These are phyloP conservation scores for Sclerotinia glacialis DNA, from an alignment of 2,329 filamentous ascomycete species.

Conservation along the genomic window DNA sequence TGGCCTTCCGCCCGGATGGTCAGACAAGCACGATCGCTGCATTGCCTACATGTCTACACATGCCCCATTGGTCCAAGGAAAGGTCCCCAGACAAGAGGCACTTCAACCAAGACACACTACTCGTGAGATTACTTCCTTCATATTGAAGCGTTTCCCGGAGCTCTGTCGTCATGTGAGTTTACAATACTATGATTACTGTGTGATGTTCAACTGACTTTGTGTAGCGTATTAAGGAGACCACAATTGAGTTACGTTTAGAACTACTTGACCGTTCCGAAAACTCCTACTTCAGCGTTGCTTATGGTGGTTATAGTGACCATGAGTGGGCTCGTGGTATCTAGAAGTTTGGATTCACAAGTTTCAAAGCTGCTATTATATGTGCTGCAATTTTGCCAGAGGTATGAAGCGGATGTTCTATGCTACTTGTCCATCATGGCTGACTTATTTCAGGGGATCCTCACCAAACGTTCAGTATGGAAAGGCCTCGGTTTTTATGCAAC, in stretches of 20 bases:
- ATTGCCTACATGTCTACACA: slow-evolving; percentile 23
- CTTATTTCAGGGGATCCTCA: background rate
- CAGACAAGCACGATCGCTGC: slow-evolving; percentile 21
- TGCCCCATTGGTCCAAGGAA: slow-evolving; percentile 18
- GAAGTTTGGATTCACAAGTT: background rate
- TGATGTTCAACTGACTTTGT: background rate
- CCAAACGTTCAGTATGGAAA: background rate
- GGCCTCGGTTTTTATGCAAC: background rate
- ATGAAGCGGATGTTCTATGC: background rate
- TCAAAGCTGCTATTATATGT: slow-evolving; percentile 3
- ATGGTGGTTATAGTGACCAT: slow-evolving; percentile 18
- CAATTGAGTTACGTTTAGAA: slow-evolving; percentile 14
- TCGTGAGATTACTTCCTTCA: background rate
- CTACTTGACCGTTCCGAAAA: slow-evolving; percentile 21
- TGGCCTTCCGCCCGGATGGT: slow-evolving; percentile 19
- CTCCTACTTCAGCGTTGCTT: slow-evolving; percentile 18
- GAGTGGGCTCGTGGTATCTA: slow-evolving; percentile 22
- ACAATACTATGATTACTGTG: background rate
- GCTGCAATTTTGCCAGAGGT: background rate
- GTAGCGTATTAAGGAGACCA: slow-evolving; percentile 13
- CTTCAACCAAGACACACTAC: slow-evolving; percentile 8
- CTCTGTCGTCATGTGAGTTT: slow-evolving; percentile 10
- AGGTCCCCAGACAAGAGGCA: slow-evolving; percentile 18
- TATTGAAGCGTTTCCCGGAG: slow-evolving; percentile 15
- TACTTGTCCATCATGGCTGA: background rate